Base-by-base conservation (phyloP, 345 rosid species). In the Combretum micranthum region DNA sequence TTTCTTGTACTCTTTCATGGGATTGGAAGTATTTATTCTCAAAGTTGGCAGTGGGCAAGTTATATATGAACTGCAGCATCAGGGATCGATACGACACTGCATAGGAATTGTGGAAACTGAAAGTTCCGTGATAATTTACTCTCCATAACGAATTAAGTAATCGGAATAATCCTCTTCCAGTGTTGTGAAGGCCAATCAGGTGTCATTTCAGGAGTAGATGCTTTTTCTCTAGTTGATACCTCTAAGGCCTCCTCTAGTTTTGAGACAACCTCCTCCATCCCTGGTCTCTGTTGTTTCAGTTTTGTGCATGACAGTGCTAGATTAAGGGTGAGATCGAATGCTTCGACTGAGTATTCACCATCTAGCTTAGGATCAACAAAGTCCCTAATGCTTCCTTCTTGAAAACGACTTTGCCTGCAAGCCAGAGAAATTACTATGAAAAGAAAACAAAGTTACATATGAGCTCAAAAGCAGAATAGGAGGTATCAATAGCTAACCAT, bases 281-380 rank as follows among this genome's bases (percentile, higher is more conserved):
- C 57, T 16, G 83, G 83, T 18, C 83, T 26, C 46, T 69, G 68
- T 56, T 75, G 68, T 63, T 69, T 72, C 46, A 53, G 42, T 22
- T 64, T 63, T 42, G 75, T 80, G 70, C 81, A 77, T 37, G 78
- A 77, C 19, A 83, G 56, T 54, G 85, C 83, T 50, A 76, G 64
- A 56, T 65, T 55, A 56, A 74, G 71, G 48, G 64, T 59, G 23
- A 72, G 59, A 43, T 58, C 69, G 61, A 75, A 77, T 44, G 83
- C 89, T 64, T 83, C 83, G 39, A 52, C 59, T 46, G 76, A 66
- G 64, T 57, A 76, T 39, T 80, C 66, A 0, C 77, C 85, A 4
- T 63, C 64, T n/a, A 83, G 60, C 60, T 74, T 70, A 4, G 80
- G 75, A 64, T 83, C 82, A 0, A 70, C 77, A 9, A 80, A 72